Conservation (phyloP, 768 basidiomycete species). For the Lanmaoa pseudosensibilis region DNA sequence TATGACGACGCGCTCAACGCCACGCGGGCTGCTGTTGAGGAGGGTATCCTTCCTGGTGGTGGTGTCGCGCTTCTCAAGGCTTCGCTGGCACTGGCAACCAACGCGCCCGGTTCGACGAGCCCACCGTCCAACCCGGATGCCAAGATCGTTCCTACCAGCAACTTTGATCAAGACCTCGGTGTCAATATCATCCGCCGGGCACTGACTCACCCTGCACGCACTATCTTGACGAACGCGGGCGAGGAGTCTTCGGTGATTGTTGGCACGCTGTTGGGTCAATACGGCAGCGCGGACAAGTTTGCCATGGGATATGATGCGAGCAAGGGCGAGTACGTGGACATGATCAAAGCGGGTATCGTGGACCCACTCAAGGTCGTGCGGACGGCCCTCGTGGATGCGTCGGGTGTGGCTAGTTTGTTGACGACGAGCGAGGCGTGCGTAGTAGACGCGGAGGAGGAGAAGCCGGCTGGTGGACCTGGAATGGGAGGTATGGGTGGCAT, state of each 20-base stretch:
- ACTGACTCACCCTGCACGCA: slow-evolving; percentile 77
- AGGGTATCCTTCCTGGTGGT: slow-evolving; percentile 97
- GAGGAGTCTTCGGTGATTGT: slow-evolving; percentile 94
- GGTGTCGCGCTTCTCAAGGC: slow-evolving; percentile 93
- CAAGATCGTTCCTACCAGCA: slow-evolving; percentile 70
- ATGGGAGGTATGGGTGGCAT: slow-evolving; percentile 67
- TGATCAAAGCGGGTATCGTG: slow-evolving; percentile 92
- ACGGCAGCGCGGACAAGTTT: slow-evolving; percentile 75
- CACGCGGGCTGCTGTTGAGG: slow-evolving; percentile 97
- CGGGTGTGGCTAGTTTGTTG: slow-evolving; percentile 89
- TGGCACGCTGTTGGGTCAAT: slow-evolving; percentile 73
- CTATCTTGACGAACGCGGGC: slow-evolving; percentile 91
- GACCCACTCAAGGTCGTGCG: slow-evolving; percentile 96
- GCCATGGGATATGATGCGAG: slow-evolving; percentile 87
- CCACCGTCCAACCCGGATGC: slow-evolving; percentile 55
- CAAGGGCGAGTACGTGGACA: slow-evolving; percentile 91
- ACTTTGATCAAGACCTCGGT: slow-evolving; percentile 98
- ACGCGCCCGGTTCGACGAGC: slow-evolving; percentile 44
- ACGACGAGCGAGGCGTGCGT: slow-evolving; percentile 93
- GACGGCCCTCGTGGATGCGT: slow-evolving; percentile 89
- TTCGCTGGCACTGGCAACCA: slow-evolving; percentile 63
- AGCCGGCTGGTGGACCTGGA: slow-evolving; percentile 51
- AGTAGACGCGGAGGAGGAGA: slow-evolving; percentile 86
- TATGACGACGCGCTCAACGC: slow-evolving; percentile 97
- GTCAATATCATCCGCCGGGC: slow-evolving; percentile 90